These are phyloP conservation scores for Neoarthrinium moseri DNA, from an alignment of 2,329 filamentous ascomycete species.

Conservation along the genomic window DNA sequence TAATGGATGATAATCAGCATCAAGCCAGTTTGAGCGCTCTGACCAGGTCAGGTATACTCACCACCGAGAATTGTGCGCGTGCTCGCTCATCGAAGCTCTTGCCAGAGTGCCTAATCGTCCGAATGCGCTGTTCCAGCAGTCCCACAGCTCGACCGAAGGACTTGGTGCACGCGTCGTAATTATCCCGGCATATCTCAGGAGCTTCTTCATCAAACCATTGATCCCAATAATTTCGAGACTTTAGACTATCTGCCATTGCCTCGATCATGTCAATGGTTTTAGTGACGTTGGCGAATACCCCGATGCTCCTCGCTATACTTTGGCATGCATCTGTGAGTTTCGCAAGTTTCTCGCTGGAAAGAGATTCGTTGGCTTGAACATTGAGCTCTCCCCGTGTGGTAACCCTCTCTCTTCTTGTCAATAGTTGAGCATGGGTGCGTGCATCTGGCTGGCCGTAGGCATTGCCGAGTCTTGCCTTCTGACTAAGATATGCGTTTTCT, in stretches of 20 bases:
- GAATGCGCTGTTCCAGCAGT: neutral
- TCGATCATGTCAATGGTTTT: neutral
- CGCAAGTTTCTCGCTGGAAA: neutral
- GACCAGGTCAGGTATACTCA: too few relatives aligned
- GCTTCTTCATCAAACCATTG: neutral
- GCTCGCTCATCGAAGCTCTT: neutral
- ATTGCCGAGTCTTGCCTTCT: too few relatives aligned
- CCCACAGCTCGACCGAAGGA: neutral
- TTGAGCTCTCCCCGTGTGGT: neutral
- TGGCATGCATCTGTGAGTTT: neutral
- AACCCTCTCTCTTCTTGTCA: neutral
- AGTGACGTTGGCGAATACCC: neutral
- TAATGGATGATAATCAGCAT: too few relatives aligned
- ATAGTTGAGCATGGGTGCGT: neutral
- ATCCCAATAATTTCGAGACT: neutral
- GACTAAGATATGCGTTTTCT: too few relatives aligned
- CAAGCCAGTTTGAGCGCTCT: too few relatives aligned
- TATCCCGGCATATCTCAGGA: neutral
- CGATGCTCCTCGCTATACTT: neutral
- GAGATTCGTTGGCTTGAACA: too few relatives aligned
- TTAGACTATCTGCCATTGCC: neutral
- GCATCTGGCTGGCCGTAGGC: too few relatives aligned
- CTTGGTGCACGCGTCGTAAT: neutral
- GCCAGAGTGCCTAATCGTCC: neutral
- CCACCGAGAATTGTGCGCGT: too few relatives aligned